Conservation (phyloP, 192 early-diverging fungal genomes). For the Phycomyces blakesleeanus region DNA sequence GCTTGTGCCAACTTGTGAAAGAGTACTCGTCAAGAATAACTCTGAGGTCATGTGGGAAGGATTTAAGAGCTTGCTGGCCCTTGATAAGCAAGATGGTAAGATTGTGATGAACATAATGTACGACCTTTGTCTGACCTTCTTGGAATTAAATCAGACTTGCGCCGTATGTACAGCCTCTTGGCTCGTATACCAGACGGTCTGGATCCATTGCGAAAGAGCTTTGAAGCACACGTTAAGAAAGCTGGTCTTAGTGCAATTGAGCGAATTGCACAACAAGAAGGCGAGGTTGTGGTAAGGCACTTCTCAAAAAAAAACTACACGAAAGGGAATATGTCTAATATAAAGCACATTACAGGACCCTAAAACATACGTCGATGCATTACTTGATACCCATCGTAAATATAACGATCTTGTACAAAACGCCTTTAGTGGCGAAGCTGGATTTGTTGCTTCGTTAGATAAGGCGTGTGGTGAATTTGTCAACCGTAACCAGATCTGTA, state of each 20-base stretch:
- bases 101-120: too few species aligned
- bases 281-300: slow-evolving; percentile 47
- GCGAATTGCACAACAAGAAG: slow-evolving; percentile 59
- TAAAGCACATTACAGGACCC: slow-evolving; percentile 55
- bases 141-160: not conserved
- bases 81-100: slow-evolving; percentile 73
- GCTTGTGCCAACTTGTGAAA: slow-evolving; percentile 80
- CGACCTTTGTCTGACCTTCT: too few species aligned
- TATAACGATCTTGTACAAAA: slow-evolving; percentile 54
- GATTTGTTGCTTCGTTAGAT: slow-evolving; percentile 75
- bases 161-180: slow-evolving; percentile 52
- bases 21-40: slow-evolving; percentile 83
- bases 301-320: slow-evolving; percentile 13
- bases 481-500: slow-evolving; percentile 43
- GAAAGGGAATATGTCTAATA: not conserved
- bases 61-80: slow-evolving; percentile 85
- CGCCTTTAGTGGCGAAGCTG: slow-evolving; percentile 62
- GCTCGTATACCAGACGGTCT: slow-evolving; percentile 63
- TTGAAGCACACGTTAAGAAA: slow-evolving; percentile 66
- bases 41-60: slow-evolving; percentile 81
- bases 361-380: slow-evolving; percentile 60
- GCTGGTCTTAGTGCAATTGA: slow-evolving; percentile 79
- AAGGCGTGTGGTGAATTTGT: slow-evolving; percentile 76
- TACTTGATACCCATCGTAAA: slow-evolving; percentile 62
- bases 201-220: slow-evolving; percentile 51